These are phyloP conservation scores for Dryas octopetala DNA, from an alignment of 306 rosid species.

Conservation along the genomic window DNA sequence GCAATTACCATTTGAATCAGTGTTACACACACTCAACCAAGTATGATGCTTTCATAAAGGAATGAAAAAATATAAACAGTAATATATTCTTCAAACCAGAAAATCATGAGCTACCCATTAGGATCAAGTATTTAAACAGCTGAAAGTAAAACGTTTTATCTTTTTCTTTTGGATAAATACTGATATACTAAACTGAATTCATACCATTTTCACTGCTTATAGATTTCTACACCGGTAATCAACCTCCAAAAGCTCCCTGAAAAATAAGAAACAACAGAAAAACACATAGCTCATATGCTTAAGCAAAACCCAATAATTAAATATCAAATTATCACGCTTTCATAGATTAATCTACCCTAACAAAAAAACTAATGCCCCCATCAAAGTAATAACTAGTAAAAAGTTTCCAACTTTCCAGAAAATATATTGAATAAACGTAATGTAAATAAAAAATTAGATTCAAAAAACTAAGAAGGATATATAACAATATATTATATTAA, in stretches of 20 bases:
- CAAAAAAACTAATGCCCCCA: not conserved
- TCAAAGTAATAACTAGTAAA: not conserved
- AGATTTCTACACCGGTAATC: not conserved
- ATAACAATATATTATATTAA: not conserved
- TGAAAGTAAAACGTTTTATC: not conserved
- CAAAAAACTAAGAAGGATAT: not conserved
- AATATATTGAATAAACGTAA: not conserved
- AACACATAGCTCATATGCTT: not conserved
- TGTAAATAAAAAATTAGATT: not conserved
- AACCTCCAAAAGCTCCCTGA: conserved; percentile 15
- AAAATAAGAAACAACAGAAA: not conserved
- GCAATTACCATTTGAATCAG: not conserved
- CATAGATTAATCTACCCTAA: not conserved
- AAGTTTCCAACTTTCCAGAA: not conserved
- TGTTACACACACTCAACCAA: not conserved
- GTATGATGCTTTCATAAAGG: not conserved
- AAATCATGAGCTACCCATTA: not conserved
- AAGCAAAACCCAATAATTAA: not conserved
- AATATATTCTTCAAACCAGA: not conserved
- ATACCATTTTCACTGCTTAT: conserved; percentile 16
- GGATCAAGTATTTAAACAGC: not conserved
- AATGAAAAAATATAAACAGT: not conserved
- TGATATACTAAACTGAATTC: not conserved
- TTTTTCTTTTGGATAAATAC: not conserved
- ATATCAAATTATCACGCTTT: not conserved